A percentile compares a stretch with the other conserved stretches of the same genome.
These are phyloP conservation scores for Rhizopogon salebrosus DNA, from an alignment of 768 basidiomycete genomes.

Conservation along the genomic window DNA sequence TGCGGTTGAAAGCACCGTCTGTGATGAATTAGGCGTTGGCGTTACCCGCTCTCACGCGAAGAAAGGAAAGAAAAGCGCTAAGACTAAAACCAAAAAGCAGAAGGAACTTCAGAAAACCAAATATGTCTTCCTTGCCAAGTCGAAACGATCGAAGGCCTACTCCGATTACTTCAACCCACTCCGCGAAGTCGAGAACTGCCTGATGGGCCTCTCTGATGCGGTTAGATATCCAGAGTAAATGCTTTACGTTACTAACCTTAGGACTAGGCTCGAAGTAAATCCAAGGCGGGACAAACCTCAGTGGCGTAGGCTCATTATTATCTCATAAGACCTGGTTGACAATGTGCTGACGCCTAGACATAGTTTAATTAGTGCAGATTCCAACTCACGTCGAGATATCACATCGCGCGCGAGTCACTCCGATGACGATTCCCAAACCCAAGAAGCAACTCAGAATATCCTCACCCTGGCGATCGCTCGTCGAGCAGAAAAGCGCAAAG, in stretches of 20 bases:
- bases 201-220: conserved; percentile 56
- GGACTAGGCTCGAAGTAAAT: background rate
- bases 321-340: background rate
- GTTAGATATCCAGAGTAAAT: conserved; percentile 29
- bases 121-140: conserved; percentile 52
- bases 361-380: background rate
- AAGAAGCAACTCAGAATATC: conserved; percentile 33
- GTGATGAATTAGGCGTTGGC: conserved; percentile 42
- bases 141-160: conserved; percentile 44
- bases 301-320: conserved; percentile 1
- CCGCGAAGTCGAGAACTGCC: conserved; percentile 49
- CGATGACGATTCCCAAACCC: conserved; percentile 32
- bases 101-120: conserved; percentile 51
- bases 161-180: conserved; percentile 66
- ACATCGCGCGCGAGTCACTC: conserved; percentile 2
- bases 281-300: background rate
- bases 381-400: background rate
- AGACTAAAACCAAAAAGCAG: conserved; percentile 38
- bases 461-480: conserved; percentile 9
- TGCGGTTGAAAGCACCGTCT: conserved; percentile 39
- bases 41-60: conserved; percentile 34
- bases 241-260: background rate
- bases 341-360: background rate
- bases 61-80: conserved; percentile 37
- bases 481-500: conserved; percentile 30